phyloP scores from a whole-genome alignment of 768 basidiomycete genomes.

The Suillus subluteus region DNA sequence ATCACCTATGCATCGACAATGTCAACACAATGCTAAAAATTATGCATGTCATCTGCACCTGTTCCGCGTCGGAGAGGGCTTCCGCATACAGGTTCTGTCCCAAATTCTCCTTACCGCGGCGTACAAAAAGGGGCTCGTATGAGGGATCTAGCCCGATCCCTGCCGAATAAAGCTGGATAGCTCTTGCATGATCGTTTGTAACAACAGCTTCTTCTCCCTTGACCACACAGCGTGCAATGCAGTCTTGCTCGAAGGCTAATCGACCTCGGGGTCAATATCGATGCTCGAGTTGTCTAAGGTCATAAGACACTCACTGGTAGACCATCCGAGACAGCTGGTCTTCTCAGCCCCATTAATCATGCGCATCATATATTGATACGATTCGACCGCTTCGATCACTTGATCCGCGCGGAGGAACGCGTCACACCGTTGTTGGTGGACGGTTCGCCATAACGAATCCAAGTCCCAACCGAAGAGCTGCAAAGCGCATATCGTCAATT shows the following conservation, averaged over 20 bases:
- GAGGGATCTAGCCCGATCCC: neutral
- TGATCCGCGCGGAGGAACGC: neutral
- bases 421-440: neutral
- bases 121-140: neutral
- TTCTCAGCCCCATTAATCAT: neutral
- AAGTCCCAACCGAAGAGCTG: slow-evolving; percentile 3
- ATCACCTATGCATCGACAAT: neutral
- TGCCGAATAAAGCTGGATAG: neutral
- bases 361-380: neutral
- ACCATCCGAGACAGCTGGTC: neutral
- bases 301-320: neutral
- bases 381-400: neutral
- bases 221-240: neutral
- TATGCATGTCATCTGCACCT: neutral
- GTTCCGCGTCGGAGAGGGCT: neutral
- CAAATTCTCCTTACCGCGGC: neutral
- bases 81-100: neutral
- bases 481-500: neutral
- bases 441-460: neutral
- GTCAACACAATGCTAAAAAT: neutral
- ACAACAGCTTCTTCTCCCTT: neutral
- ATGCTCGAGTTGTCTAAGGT: too few species aligned
- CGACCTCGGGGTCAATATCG: neutral
- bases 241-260: neutral
- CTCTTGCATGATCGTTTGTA: neutral